phyloP scores from a whole-genome alignment of 345 rosid species.

The Euclidium syriacum region DNA sequence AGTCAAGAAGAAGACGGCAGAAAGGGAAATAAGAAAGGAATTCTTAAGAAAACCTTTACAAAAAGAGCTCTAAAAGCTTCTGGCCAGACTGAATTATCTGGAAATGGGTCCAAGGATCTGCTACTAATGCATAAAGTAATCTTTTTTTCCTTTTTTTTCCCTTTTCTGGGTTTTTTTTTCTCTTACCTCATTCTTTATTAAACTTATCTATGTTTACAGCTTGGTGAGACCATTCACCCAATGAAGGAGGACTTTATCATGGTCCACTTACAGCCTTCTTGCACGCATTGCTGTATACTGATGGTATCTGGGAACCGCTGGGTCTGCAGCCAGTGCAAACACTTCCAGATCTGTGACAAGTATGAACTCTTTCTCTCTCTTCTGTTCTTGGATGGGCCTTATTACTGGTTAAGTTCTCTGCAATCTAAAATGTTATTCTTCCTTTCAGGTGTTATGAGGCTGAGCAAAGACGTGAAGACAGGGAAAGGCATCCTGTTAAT shows the following conservation, averaged over 20 bases:
- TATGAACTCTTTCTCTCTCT: conserved; percentile 37
- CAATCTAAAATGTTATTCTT: conserved; percentile 2
- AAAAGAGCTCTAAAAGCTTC: conserved; percentile 98
- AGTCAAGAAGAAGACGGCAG: conserved; percentile 96
- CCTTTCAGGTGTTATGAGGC: conserved; percentile 74
- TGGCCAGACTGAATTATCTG: conserved; percentile 94
- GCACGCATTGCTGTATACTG: conserved; percentile 81
- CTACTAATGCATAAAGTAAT: conserved; percentile 94
- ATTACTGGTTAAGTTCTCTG: neutral
- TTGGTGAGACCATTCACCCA: conserved; percentile 97
- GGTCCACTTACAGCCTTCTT: conserved; percentile 97
- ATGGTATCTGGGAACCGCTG: conserved; percentile 93
- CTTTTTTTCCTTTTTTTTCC: neutral
- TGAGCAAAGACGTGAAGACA: conserved; percentile 86
- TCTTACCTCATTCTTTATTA: neutral
- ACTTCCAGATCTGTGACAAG: conserved; percentile 93
- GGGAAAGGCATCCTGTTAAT: conserved; percentile 86
- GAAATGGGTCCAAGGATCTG: conserved; percentile 92
- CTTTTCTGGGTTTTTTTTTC: neutral
- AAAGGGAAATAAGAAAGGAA: conserved; percentile 89
- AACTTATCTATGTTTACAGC: conserved; percentile 44
- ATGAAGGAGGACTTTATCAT: conserved; percentile 99
- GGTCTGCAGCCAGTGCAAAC: conserved; percentile 94
- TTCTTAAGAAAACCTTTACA: conserved; percentile 78
- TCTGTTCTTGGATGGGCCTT: neutral